These are phyloP conservation scores for Verticillium klebahnii DNA, from an alignment of 2,329 filamentous ascomycete species.

Conservation along the genomic window DNA sequence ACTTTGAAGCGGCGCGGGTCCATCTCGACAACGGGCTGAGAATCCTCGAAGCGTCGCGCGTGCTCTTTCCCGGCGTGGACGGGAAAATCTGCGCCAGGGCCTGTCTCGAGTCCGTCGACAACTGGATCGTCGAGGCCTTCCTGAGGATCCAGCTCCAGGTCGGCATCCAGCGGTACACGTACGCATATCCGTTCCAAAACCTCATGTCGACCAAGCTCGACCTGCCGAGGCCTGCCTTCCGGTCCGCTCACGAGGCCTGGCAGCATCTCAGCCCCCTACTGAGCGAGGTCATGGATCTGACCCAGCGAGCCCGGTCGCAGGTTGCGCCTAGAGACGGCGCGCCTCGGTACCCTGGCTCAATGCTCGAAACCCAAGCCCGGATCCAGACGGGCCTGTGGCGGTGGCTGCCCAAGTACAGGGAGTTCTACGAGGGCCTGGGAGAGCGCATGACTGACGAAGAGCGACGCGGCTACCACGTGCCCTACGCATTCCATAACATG, in stretches of 20 bases:
- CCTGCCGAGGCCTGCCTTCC: neutral
- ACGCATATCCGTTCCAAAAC: neutral
- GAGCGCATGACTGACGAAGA: slow-evolving; percentile 9
- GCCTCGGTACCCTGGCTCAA: neutral
- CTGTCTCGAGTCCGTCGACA: slow-evolving; percentile 27
- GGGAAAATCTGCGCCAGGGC: neutral
- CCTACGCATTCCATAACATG: slow-evolving; percentile 36
- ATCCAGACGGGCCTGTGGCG: slow-evolving; percentile 5
- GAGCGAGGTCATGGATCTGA: neutral
- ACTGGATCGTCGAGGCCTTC: slow-evolving; percentile 39
- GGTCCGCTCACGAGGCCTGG: slow-evolving; percentile 3
- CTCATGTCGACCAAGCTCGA: neutral
- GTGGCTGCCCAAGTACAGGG: slow-evolving; percentile 20
- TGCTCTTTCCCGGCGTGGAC: slow-evolving; percentile 1
- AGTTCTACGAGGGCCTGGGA: slow-evolving; percentile 9
- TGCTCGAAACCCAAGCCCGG: neutral
- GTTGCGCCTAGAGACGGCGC: neutral
- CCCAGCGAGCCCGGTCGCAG: neutral
- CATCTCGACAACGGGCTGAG: slow-evolving; percentile 40
- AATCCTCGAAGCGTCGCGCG: slow-evolving; percentile 20
- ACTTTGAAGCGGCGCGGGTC: slow-evolving; percentile 27
- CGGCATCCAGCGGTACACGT: slow-evolving; percentile 14
- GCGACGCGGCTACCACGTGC: slow-evolving; percentile 13
- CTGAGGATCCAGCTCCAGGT: slow-evolving; percentile 22
- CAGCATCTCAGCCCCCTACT: slow-evolving; percentile 3